Evolutionary conservation across 345 rosid genomes (phyloP), one percentile per base, ranked within the genome.

Genomic region (Hibiscus mutabilis): DNA sequence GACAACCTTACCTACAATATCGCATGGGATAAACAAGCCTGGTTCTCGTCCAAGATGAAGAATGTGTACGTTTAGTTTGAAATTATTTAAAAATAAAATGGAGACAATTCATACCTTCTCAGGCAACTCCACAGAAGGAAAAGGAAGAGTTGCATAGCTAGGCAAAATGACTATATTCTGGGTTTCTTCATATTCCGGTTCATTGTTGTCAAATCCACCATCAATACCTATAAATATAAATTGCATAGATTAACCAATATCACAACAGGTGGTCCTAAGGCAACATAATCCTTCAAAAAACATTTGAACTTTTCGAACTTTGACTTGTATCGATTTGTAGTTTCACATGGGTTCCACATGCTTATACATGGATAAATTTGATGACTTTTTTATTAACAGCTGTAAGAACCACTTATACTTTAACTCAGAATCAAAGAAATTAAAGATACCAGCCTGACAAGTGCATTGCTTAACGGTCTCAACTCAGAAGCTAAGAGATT

Each of bases 111-210:
- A 68, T 72, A 96, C 99, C 99, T 96, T 96, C 85, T 96, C 99
- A 27, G 98, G 99, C 79, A 96, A 81, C 78, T 92, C 96, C 79
- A 96, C 93, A 15, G 91, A 87, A 78, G 99, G 99, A 79, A 91
- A 89, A 14, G 91, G 86, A 65, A 92, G 89, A 35, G 91, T 79
- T 29, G 85, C 85, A 64, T 86, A 84, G 70, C 80, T 87, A 49
- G 99, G 99, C 80, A 96, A 86, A 66, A 96, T 78, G 66, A 92
- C 89, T 56, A 92, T 85, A 64, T 71, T 85, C 73, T 80, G 81
- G 70, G 84, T 79, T 75, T 91, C 96, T 70, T 96, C 99, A 70
- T 89, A 91, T 81, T 89, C 91, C 65, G 87, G 82, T 71, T 88
- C 98, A 73, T 76, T 88, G 85, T 83, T 91, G 79, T 91, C 99